Conservation (phyloP, 2,329 filamentous ascomycete genomes). For the Parafenestella ontariensis region DNA sequence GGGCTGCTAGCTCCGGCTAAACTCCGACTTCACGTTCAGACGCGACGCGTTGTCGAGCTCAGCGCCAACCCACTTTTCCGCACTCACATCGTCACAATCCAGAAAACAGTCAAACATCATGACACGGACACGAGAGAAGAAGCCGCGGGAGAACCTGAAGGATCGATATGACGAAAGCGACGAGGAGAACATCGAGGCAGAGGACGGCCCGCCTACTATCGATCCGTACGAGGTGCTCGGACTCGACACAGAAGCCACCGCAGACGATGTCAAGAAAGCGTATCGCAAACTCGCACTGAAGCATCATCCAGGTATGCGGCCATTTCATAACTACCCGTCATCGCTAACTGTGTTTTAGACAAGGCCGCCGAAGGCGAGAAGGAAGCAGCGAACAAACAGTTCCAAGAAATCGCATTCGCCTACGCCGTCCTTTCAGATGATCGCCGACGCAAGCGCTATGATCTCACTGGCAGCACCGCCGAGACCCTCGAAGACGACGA, state of each 20-base stretch:
- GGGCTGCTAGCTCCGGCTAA: slow-evolving; percentile 26
- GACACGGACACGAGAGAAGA: slow-evolving; percentile 10
- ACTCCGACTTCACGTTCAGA: slow-evolving; percentile 27
- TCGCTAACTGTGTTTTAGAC: slow-evolving; percentile 60
- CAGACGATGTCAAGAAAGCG: slow-evolving; percentile 83
- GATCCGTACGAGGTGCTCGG: slow-evolving; percentile 82
- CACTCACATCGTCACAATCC: slow-evolving; percentile 7
- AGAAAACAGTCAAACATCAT: slow-evolving; percentile 8
- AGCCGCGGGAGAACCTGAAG: slow-evolving; percentile 11
- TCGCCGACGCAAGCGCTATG: slow-evolving; percentile 81
- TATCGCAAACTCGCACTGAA: slow-evolving; percentile 91
- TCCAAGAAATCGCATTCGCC: slow-evolving; percentile 91
- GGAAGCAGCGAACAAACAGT: slow-evolving; percentile 75
- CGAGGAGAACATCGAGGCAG: slow-evolving; percentile 30
- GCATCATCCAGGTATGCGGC: slow-evolving; percentile 71
- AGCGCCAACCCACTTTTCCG: slow-evolving; percentile 8
- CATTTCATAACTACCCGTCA: slow-evolving; percentile 13
- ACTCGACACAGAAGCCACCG: slow-evolving; percentile 72
- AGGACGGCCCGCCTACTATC: slow-evolving; percentile 69
- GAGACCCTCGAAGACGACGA: slow-evolving; percentile 78
- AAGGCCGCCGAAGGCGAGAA: slow-evolving; percentile 75
- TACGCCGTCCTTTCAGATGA: slow-evolving; percentile 91
- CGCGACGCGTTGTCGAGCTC: slow-evolving; percentile 33
- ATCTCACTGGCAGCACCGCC: slow-evolving; percentile 85
- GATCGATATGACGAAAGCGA: slow-evolving; percentile 62